Evolutionary conservation across 1,284 basidiomycete genomes (phyloP).

Genomic region (Boletus semigastroideus): DNA sequence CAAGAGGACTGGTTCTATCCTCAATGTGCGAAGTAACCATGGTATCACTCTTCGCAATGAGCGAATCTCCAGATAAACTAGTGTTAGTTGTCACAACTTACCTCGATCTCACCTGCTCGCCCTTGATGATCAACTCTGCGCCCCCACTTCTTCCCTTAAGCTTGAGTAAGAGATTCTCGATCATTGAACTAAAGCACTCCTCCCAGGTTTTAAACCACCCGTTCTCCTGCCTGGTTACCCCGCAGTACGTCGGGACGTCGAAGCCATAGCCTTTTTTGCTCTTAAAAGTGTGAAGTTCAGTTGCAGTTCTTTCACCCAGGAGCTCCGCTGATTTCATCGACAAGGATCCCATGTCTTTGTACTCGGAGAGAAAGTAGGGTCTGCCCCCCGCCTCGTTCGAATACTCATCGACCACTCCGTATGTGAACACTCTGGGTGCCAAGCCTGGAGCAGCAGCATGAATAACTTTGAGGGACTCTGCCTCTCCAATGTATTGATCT

Average conservation of each 20-base stretch:
- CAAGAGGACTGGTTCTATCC: constrained; percentile 71
- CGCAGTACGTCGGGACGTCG: constrained; percentile 76
- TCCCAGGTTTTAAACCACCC: constrained; percentile 77
- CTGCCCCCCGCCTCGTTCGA: constrained; percentile 36
- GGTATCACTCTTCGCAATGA: constrained; percentile 66
- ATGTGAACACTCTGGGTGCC: constrained; percentile 60
- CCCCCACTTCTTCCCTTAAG: constrained; percentile 49
- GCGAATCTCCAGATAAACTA: neutral
- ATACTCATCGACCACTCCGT: constrained; percentile 41
- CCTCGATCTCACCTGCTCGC: constrained; percentile 56
- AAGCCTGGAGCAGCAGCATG: constrained; percentile 62
- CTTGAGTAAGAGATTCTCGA: constrained; percentile 61
- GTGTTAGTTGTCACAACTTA: constrained; percentile 36
- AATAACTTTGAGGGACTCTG: constrained; percentile 70
- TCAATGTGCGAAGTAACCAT: constrained; percentile 60
- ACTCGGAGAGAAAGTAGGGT: constrained; percentile 76
- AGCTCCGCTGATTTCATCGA: constrained; percentile 44
- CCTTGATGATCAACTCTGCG: constrained; percentile 51
- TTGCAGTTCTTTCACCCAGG: constrained; percentile 65
- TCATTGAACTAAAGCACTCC: constrained; percentile 66
- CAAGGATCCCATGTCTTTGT: constrained; percentile 59
- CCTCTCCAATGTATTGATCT: constrained; percentile 73
- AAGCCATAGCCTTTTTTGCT: constrained; percentile 71
- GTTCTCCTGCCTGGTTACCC: constrained; percentile 73
- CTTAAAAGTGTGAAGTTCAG: constrained; percentile 59